Evolutionary conservation across 2,329 filamentous ascomycete species (phyloP).

Genomic region (Fusarium tjaetaba): DNA sequence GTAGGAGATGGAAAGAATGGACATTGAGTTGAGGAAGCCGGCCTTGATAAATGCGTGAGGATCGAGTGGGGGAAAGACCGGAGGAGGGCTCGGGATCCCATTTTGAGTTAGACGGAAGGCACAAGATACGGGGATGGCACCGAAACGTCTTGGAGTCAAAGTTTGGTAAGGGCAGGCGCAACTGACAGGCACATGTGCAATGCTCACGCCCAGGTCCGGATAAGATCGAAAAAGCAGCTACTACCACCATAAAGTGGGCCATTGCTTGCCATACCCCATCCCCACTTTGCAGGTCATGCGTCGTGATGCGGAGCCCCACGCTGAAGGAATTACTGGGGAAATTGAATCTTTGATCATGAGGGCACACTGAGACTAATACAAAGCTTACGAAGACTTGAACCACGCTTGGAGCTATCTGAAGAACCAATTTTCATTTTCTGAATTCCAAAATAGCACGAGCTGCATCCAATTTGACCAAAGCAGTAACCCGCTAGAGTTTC

Average conservation of each 20-base stretch:
- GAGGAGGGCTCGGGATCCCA: conserved; percentile 25
- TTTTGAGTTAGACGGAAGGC: conserved; percentile 26
- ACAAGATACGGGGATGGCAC: conserved; percentile 4
- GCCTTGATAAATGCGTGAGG: conserved; percentile 37
- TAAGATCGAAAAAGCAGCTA: not conserved
- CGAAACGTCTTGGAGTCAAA: conserved; percentile 24
- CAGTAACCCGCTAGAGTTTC: conserved; percentile 21
- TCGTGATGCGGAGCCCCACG: not conserved
- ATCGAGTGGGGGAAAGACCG: conserved; percentile 22
- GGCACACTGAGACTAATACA: not conserved
- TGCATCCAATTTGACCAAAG: conserved; percentile 10
- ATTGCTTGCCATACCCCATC: conserved; percentile 33
- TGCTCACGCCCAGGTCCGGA: conserved; percentile 36
- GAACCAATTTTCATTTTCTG: not conserved
- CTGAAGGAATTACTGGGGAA: conserved; percentile 22
- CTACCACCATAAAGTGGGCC: conserved; percentile 21
- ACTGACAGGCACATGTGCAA: conserved; percentile 31
- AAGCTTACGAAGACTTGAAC: conserved; percentile 2
- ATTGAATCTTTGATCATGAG: conserved; percentile 19
- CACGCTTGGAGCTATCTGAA: not conserved
- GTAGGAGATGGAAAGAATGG: conserved; percentile 16
- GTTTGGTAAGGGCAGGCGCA: conserved; percentile 1
- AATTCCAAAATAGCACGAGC: not conserved
- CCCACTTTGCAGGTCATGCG: conserved; percentile 43
- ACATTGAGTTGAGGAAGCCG: conserved; percentile 22